A percentile compares a stretch with the other conserved stretches of the same genome.
Conservation (phyloP, 768 basidiomycete species). For the Kwoniella heveanensis region DNA sequence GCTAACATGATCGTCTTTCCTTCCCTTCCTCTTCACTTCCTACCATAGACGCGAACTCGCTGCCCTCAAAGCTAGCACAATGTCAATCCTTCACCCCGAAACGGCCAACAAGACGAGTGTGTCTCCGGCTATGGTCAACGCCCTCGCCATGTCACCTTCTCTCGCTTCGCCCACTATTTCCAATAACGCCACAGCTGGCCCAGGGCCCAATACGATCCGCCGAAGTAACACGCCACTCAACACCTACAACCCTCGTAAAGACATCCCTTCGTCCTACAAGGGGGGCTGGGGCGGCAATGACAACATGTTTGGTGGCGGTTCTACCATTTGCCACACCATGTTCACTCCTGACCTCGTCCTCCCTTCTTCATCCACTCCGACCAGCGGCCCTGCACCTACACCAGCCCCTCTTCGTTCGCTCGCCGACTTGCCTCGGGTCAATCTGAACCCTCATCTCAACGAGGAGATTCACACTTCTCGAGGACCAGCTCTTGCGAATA, state of each 20-base stretch:
- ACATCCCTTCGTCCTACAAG: constrained; percentile 52
- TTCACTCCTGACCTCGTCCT: constrained; percentile 71
- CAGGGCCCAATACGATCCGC: constrained; percentile 35
- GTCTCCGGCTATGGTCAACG: constrained; percentile 33
- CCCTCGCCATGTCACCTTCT: constrained; percentile 31
- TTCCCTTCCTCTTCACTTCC: constrained; percentile 7
- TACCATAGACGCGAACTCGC: constrained; percentile 55
- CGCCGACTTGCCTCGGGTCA: constrained; percentile 64
- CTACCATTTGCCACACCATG: constrained; percentile 82
- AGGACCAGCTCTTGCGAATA: constrained; percentile 41
- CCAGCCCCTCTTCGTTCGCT: constrained; percentile 37
- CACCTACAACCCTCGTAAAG: constrained; percentile 56
- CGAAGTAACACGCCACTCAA: constrained; percentile 27
- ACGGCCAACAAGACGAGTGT: constrained; percentile 31
- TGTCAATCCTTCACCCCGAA: constrained; percentile 47
- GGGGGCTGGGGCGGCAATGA: constrained; percentile 74
- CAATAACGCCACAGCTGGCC: constrained; percentile 27
- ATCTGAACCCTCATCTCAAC: constrained; percentile 76
- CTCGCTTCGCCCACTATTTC: constrained; percentile 10
- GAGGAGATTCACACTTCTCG: constrained; percentile 28
- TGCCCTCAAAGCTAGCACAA: constrained; percentile 55
- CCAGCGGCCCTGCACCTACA: constrained; percentile 5
- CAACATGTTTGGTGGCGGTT: constrained; percentile 59
- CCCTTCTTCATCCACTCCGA: constrained; percentile 19
- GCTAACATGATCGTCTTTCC: constrained; percentile 5